phyloP scores from a whole-genome alignment of 768 basidiomycete species.

The Lentinula raphanica region DNA sequence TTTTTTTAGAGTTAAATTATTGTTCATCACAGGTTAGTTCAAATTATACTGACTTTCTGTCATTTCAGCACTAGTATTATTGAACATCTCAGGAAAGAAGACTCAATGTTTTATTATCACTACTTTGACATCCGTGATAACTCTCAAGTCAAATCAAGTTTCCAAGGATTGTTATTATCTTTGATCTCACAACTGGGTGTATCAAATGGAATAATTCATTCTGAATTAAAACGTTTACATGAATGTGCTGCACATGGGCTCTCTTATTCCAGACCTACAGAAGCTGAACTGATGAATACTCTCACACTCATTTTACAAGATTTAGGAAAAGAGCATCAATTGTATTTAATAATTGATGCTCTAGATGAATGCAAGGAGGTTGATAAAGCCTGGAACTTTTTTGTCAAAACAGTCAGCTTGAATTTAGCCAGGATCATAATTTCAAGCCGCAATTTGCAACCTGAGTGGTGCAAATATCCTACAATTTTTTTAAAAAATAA shows the following conservation, averaged over 20 bases:
- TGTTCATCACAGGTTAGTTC: neutral
- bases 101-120: neutral
- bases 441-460: neutral
- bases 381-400: neutral
- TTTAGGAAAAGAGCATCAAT: neutral
- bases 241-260: no score
- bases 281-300: neutral
- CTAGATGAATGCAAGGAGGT: neutral
- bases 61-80: neutral
- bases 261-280: no score
- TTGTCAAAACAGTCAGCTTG: neutral
- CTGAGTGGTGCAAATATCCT: neutral
- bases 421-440: neutral
- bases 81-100: neutral
- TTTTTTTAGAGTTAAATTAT: no score
- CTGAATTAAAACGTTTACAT: neutral
- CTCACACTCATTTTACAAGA: no score
- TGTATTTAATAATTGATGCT: neutral
- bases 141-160: neutral
- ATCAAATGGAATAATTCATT: neutral
- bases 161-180: neutral
- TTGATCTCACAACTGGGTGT: neutral
- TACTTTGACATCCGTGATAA: neutral
- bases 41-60: no score
- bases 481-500: neutral